These are phyloP conservation scores for Takakia lepidozioides DNA, from an alignment of 225 moss, liverwort and hornwort species.

Conservation along the genomic window DNA sequence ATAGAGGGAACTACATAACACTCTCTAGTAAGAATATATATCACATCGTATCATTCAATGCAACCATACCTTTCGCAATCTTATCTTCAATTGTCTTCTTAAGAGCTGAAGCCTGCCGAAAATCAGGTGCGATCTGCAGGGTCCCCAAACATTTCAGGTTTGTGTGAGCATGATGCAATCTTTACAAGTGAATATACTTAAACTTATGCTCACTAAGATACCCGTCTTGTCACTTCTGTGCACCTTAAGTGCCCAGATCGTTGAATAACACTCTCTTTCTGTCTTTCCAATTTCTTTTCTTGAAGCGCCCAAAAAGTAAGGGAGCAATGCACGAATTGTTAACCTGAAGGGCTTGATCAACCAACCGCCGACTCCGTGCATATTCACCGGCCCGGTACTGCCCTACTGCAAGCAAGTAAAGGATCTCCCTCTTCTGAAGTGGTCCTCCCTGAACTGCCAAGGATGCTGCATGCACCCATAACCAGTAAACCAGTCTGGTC, in stretches of 20 bases:
- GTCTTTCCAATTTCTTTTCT: too few species aligned
- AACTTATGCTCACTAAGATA: too few species aligned
- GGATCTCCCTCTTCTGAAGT: constrained; percentile 77
- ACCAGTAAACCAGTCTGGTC: too few species aligned
- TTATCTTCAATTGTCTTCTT: constrained; percentile 93
- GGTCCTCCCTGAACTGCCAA: constrained; percentile 55
- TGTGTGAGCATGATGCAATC: too few species aligned
- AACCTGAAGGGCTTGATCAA: constrained; percentile 90
- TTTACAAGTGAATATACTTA: too few species aligned
- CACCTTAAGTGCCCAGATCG: too few species aligned
- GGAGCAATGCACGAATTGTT: background rate
- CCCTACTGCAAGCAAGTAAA: constrained; percentile 89
- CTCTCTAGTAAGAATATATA: too few species aligned
- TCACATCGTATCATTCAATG: too few species aligned
- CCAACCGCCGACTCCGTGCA: constrained; percentile 76
- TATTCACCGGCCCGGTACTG: constrained; percentile 93
- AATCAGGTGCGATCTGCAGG: constrained; percentile 87
- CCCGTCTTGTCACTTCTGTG: too few species aligned
- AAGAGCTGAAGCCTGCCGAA: constrained; percentile 71
- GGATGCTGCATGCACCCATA: constrained; percentile 60
- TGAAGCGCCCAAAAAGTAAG: too few species aligned
- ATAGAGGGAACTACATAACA: too few species aligned
- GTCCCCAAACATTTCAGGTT: background rate
- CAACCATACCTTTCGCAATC: constrained; percentile 93
- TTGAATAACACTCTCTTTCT: too few species aligned